These are phyloP conservation scores for Dacryopinax primogenitus DNA, from an alignment of 768 basidiomycete genomes.

Conservation along the genomic window DNA sequence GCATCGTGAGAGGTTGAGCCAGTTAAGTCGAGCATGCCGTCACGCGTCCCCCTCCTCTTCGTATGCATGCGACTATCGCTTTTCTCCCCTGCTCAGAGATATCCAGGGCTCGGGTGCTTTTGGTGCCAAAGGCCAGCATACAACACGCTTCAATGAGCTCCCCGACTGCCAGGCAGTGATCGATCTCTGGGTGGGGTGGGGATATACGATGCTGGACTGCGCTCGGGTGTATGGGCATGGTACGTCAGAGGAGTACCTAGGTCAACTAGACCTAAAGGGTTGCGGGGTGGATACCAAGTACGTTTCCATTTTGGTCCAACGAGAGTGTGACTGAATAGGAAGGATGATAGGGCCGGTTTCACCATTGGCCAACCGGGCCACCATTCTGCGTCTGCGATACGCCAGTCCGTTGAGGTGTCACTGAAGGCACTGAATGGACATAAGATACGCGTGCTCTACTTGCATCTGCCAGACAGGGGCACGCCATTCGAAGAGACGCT, in stretches of 20 bases:
- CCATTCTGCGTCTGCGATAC: conserved; percentile 24
- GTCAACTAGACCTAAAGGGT: conserved; percentile 28
- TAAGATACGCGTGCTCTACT: conserved; percentile 36
- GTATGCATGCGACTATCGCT: too few species aligned
- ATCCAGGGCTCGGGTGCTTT: conserved; percentile 46
- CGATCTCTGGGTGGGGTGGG: conserved; percentile 41
- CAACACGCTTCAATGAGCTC: conserved; percentile 37
- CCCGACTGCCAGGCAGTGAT: conserved; percentile 40
- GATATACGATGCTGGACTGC: conserved; percentile 33
- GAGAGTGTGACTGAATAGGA: background rate
- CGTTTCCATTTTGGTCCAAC: conserved; percentile 10
- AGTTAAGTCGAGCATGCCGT: too few species aligned
- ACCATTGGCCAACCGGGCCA: too few species aligned
- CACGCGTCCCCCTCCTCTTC: background rate
- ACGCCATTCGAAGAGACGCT: conserved; percentile 38
- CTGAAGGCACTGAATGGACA: conserved; percentile 38
- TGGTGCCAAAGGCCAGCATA: conserved; percentile 32
- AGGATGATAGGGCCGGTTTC: background rate
- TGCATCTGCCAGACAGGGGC: conserved; percentile 35
- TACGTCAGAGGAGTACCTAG: conserved; percentile 33
- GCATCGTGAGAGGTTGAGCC: too few species aligned
- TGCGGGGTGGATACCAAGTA: conserved; percentile 18
- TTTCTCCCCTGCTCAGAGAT: background rate
- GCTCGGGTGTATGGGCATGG: conserved; percentile 23
- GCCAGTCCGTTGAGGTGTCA: conserved; percentile 27